phyloP scores from a whole-genome alignment of 257 asterid species.

The Ophiorrhiza pumila region DNA sequence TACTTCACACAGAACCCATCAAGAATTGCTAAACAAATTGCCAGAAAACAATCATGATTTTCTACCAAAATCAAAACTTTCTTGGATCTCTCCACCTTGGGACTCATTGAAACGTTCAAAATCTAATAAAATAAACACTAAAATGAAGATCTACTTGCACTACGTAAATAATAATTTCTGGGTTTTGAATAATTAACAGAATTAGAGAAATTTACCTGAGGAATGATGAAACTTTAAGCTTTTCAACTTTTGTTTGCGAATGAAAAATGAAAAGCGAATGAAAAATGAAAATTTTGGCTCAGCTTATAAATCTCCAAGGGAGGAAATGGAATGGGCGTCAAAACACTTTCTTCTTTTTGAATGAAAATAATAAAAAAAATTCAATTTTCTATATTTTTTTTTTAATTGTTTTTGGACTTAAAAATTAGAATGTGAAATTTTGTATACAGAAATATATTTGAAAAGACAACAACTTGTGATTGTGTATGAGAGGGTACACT shows the following conservation, averaged over 20 bases:
- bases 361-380: background rate
- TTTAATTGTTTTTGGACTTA: background rate
- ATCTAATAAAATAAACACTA: background rate
- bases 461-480: background rate
- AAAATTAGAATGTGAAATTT: background rate
- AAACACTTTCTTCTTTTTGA: background rate
- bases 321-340: conserved; percentile 18
- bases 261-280: too few species aligned
- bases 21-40: background rate
- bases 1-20: conserved; percentile 4
- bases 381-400: background rate
- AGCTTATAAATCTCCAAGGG: conserved; percentile 13
- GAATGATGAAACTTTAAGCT: conserved; percentile 4
- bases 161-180: background rate
- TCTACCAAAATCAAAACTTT: conserved; percentile 22
- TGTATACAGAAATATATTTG: background rate
- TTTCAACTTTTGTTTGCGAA: background rate
- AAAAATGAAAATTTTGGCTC: conserved; percentile 4
- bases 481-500: background rate
- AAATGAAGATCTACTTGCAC: conserved; percentile 12
- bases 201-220: conserved; percentile 9
- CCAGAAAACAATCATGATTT: conserved; percentile 12
- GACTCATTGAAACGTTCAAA: conserved; percentile 10
- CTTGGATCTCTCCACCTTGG: conserved; percentile 30
- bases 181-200: conserved; percentile 1